Evolutionary conservation across 1,284 basidiomycete genomes (phyloP), one percentile per base, ranked within the genome.

Genomic region (Ganoderma resinaceum): DNA sequence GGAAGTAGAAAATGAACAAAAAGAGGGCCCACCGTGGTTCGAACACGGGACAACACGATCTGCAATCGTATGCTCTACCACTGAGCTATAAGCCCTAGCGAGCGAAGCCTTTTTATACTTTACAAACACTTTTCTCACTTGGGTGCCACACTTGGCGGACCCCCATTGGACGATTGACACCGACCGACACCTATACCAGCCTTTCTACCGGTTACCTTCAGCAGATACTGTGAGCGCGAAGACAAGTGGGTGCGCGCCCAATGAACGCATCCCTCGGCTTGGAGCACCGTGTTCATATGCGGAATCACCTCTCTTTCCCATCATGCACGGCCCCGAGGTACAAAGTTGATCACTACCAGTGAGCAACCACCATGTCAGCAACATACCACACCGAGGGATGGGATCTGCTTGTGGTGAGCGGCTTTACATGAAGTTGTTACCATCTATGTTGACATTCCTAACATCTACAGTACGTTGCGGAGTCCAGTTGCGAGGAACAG

Each of bases 21-120:
- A 37, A n/a, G 26, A 63, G 62, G 62, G 52, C 62, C 62, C 52
- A 63, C 52, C 62, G 62, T 57, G 62, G 52, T 55, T 63, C 62
- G 62, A 63, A 63, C 62, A 57, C 62, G 62, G 52, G 62, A 57
- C 62, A 23, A 20, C 26, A 57, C 62, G 62, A 63, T 63, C 62
- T 63, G 62, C 62, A 63, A 63, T 63, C 62, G 62, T 57, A 57
- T 63, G 52, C 62, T 63, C 62, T 63, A 63, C 62, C 62, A 63
- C 62, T 63, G 62, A 63, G 62, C 62, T 63, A 63, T 63, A 57
- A 33, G 62, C 52, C 62, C 46, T 49, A 12, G 8, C 46, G 11
- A 12, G 1, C 2, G 11, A 3, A 7, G 2, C 2, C 23, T 4
- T 12, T 9, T 49, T 11, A 26, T 12, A 0, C 42, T 14, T 12